A percentile compares a stretch with the other conserved stretches of the same genome.
phyloP scores from a whole-genome alignment of 495 filamentous ascomycete genomes.

The Pseudoneurospora amorphoporcata region DNA sequence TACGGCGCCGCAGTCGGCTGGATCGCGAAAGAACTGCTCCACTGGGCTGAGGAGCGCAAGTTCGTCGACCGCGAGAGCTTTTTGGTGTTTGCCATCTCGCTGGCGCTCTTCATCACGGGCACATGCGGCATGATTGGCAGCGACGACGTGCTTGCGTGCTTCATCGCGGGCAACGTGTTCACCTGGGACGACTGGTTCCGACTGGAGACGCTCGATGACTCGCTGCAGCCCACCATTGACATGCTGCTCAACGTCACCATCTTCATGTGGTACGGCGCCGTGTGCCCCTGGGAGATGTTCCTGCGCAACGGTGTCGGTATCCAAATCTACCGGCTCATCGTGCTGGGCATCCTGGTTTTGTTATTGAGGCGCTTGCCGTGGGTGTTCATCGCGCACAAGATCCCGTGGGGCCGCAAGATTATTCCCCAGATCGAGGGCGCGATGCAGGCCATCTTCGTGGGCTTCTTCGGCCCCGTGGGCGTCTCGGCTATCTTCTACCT shows the following conservation, averaged over 20 bases:
- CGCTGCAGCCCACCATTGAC: conserved; percentile 85
- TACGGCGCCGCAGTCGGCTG: conserved; percentile 75
- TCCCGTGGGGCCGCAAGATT: conserved; percentile 7
- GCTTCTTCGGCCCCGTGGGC: conserved; percentile 94
- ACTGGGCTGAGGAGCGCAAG: conserved; percentile 71
- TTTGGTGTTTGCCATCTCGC: conserved; percentile 52
- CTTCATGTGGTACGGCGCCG: conserved; percentile 87
- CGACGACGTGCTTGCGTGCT: conserved; percentile 88
- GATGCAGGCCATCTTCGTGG: conserved; percentile 69
- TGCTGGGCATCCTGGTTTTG: conserved; percentile 70
- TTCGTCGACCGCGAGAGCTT: conserved; percentile 89
- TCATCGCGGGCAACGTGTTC: conserved; percentile 85
- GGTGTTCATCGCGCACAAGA: conserved; percentile 60
- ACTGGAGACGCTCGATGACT: conserved; percentile 77
- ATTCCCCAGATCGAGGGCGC: conserved; percentile 72
- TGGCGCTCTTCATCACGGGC: conserved; percentile 68
- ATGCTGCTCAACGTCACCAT: conserved; percentile 65
- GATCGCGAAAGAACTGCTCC: conserved; percentile 69
- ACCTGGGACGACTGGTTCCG: conserved; percentile 94
- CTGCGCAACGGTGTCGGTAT: conserved; percentile 51
- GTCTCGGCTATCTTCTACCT: conserved; percentile 88
- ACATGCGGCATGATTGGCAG: conserved; percentile 85
- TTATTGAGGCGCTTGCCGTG: conserved; percentile 70
- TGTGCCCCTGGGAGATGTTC: conserved; percentile 74
- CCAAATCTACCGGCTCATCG: conserved; percentile 66